Base-by-base conservation (phyloP, 352 stramenopile species). In the Phytophthora sansomeana region DNA sequence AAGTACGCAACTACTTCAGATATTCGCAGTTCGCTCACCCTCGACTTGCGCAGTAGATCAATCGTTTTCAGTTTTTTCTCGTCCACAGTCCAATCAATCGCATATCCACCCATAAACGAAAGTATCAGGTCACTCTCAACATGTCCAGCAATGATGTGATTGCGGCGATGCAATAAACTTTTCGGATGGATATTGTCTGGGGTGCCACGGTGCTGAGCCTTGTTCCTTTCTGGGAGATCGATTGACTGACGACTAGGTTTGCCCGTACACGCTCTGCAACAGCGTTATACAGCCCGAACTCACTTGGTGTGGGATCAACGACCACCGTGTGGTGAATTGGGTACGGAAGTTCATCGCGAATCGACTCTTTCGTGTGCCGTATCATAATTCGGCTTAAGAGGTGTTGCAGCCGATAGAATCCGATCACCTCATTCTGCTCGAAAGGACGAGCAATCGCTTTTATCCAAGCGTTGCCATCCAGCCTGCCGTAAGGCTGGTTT, bases 371-470 rank as follows among this genome's bases (percentile, higher is more conserved):
- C 4, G 93, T 98, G 70, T 99, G 95, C 2, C 96, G 81, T 24
- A 98, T 81, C 96, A 98, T 99, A 17, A 98, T 85, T 21, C 87
- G 77, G 32, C 81, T 88, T 5, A 98, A 62, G 9, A 98, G 53
- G 29, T 89, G 79, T 48, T 85, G 78, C 1, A 98, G 52, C 6
- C 92, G 85, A 19, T 89, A 62, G 30, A 85, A 91, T 0, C 69
- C 85, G 9, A 79, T 63, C 4, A 56, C 36, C 0, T 83, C 62
- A 29, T 85, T 78, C 2, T 62, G 59, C 47, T 94, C 82, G 36
- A 94, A 94, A n/a, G 85, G 85, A 32, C 51, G 52, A 16, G 81
- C 80, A 30, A 94, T 90, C 16, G 83, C 81, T 43, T 90, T 91
- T 6, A 72, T 17, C 84, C 87, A 92, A 3, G 72, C 72, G 33